A percentile compares a stretch with the other conserved stretches of the same genome.
These are phyloP conservation scores for Lepidopterella palustris DNA, from an alignment of 495 filamentous ascomycete species.

Conservation along the genomic window DNA sequence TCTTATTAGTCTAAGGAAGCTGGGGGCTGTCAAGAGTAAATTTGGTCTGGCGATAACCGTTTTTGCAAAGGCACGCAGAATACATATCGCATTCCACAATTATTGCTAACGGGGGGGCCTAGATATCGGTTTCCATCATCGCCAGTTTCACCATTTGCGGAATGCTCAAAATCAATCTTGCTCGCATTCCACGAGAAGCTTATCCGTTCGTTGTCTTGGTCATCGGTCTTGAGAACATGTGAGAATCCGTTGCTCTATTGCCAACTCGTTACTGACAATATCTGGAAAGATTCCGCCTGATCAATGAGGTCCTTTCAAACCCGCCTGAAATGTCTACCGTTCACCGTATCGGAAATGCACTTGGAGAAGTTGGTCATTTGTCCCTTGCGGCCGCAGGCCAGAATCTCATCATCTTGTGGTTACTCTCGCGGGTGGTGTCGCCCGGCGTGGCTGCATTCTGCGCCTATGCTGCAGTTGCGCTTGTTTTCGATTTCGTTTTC, in stretches of 20 bases:
- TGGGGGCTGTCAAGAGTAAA: conserved; percentile 61
- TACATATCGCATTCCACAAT: background rate
- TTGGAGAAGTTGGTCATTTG: conserved; percentile 62
- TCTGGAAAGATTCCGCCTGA: conserved; percentile 48
- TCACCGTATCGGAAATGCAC: conserved; percentile 55
- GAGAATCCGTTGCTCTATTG: conserved; percentile 5
- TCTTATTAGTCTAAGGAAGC: conserved; percentile 49
- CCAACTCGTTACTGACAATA: background rate
- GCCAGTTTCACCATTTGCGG: conserved; percentile 35
- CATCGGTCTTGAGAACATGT: conserved; percentile 66
- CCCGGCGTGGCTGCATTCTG: conserved; percentile 62
- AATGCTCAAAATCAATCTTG: conserved; percentile 38
- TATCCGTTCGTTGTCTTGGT: conserved; percentile 66
- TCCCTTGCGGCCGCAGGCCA: conserved; percentile 54
- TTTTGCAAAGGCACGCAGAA: conserved; percentile 42
- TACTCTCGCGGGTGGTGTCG: conserved; percentile 51
- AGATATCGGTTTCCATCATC: conserved; percentile 60
- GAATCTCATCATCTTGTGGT: conserved; percentile 52
- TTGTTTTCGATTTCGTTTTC: conserved; percentile 63
- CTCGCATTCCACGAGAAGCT: conserved; percentile 40
- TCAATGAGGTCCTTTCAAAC: conserved; percentile 61
- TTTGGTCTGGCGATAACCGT: conserved; percentile 61
- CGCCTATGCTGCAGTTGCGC: conserved; percentile 59
- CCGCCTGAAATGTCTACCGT: conserved; percentile 55
- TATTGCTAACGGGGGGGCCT: conserved; percentile 10